Evolutionary conservation across 2,329 filamentous ascomycete species (phyloP), one percentile per base, ranked within the genome.

Genomic region (Sphaceloma murrayae): DNA sequence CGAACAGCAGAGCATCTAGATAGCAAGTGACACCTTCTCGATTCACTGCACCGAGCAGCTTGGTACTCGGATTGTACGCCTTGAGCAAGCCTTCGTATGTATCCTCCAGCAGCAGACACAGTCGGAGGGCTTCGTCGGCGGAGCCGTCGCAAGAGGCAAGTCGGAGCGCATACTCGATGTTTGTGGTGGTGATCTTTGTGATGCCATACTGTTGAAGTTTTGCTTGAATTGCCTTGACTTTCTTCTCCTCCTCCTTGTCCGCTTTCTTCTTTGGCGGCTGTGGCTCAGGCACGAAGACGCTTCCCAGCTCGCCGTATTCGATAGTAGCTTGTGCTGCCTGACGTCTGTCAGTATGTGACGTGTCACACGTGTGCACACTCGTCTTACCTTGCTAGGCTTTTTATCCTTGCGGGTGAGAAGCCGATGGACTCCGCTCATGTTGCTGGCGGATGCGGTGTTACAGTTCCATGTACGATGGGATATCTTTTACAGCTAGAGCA

Each of bases 11-110:
- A 0, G 89, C 75, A 60, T 96, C 91, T 11, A 96, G 69, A 60
- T 93, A 96, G 66, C 91, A 98, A n/a, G 89, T 96, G 26, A 94
- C 86, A 36, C 76, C 77, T 33, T 81, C 74, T 36, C 87, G 74
- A 58, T 98, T 98, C 54, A 85, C 82, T 9, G 91, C 89, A 5
- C 91, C 91, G 3, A 85, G 67, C 67, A 96, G 78, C 46, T 74
- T 74, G 5, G 82, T 72, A 43, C 73, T 72, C 6, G 85, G 77
- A 45, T 85, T 73, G 64, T 85, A 94, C 11, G 78, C 75, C 50
- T 78, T 72, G 51, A 96, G 74, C 30, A 85, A 76, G 11, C 89
- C 88, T 21, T 85, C 77, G 29, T 85, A 79, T 0, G 89, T 85
- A 53, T 88, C 80, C 56, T 89, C 80, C 51, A 93, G 77, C 17